Conservation (phyloP, 2,329 filamentous ascomycete species). For the Hypoxylon sp. region DNA sequence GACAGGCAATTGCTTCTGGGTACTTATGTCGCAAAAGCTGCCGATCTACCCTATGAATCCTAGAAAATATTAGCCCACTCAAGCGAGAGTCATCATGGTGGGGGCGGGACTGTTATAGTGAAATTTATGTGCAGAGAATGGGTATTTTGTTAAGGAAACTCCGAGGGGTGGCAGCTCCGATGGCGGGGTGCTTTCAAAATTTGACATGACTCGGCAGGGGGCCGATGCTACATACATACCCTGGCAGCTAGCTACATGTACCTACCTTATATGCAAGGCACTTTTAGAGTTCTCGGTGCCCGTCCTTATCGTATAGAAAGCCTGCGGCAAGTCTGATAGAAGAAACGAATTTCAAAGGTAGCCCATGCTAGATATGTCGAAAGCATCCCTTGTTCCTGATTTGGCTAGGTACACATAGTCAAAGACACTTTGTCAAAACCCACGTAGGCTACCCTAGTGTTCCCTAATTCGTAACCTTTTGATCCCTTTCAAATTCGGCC, state of each 20-base stretch:
- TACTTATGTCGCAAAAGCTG: slow-evolving; percentile 29
- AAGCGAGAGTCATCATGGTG: slow-evolving; percentile 31
- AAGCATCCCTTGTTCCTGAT: slow-evolving; percentile 12
- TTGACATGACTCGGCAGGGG: slow-evolving; percentile 3
- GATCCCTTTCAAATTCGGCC: slow-evolving; percentile 31
- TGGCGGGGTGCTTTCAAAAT: slow-evolving; percentile 40
- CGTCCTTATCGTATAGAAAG: background rate
- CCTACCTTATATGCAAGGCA: slow-evolving; percentile 4
- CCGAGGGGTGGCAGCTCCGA: slow-evolving; percentile 37
- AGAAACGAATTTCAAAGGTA: background rate
- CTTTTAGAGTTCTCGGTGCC: background rate
- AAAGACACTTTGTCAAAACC: slow-evolving; percentile 32
- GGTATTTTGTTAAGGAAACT: slow-evolving; percentile 23
- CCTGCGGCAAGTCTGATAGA: background rate
- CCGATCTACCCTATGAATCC: slow-evolving; percentile 24
- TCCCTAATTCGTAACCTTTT: slow-evolving; percentile 22
- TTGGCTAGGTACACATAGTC: slow-evolving; percentile 20
- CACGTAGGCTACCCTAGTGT: slow-evolving; percentile 12
- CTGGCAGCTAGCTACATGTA: background rate
- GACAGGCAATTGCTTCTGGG: slow-evolving; percentile 25
- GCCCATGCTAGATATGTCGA: slow-evolving; percentile 7
- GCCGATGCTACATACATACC: background rate
- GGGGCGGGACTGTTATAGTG: slow-evolving; percentile 34
- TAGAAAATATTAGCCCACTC: slow-evolving; percentile 35
- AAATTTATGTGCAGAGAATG: slow-evolving; percentile 19